Evolutionary conservation across 2,329 filamentous ascomycete genomes (phyloP).

Genomic region (Aspergillus sp.): DNA sequence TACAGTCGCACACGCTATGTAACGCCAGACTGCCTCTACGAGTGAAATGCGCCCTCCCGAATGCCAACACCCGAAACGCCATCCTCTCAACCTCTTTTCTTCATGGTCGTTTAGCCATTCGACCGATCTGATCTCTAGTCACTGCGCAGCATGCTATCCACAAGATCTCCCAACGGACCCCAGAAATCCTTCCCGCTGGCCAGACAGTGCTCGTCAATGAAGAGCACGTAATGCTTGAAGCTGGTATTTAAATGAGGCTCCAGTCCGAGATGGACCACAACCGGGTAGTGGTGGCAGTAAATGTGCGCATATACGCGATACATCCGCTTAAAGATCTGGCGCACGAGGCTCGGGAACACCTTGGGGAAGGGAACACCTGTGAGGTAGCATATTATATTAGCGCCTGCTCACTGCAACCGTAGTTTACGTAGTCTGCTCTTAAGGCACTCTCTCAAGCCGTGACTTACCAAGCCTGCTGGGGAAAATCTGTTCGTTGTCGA

Average conservation of each 20-base stretch:
- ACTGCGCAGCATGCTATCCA: constrained; percentile 96
- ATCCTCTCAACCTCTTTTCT: constrained; percentile 7
- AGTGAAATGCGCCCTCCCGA: constrained; percentile 8
- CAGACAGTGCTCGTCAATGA: constrained; percentile 93
- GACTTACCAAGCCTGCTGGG: constrained; percentile 81
- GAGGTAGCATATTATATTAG: background rate
- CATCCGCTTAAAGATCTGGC: constrained; percentile 97
- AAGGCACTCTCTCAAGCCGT: background rate
- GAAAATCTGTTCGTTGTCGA: constrained; percentile 93
- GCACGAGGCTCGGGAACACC: constrained; percentile 81
- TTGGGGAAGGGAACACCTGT: constrained; percentile 90
- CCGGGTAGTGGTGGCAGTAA: constrained; percentile 99
- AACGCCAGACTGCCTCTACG: constrained; percentile 10
- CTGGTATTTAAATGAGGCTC: constrained; percentile 98
- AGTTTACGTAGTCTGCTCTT: background rate
- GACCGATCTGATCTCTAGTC: constrained; percentile 58
- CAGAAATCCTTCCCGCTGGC: constrained; percentile 96
- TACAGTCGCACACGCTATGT: background rate
- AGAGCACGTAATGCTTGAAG: constrained; percentile 99
- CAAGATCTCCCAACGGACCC: constrained; percentile 90
- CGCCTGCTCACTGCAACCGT: background rate
- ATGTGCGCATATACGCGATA: constrained; percentile 99
- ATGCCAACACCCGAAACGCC: constrained; percentile 22
- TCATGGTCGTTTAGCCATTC: constrained; percentile 7
- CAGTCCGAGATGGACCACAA: constrained; percentile 89